Conservation (phyloP, 140 eudicot genomes). For the Cichorium intybus region DNA sequence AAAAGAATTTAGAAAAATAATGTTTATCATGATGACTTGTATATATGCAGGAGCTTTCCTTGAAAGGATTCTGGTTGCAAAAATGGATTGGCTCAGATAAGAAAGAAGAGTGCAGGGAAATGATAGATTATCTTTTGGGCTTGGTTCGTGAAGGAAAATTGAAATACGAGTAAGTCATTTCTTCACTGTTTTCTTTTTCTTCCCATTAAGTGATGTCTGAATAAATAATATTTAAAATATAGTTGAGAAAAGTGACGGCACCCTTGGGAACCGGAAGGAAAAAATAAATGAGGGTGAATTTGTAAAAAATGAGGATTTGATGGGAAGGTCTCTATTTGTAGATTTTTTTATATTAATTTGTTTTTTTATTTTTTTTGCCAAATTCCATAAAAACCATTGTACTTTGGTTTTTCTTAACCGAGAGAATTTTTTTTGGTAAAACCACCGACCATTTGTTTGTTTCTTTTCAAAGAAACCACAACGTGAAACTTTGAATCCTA, state of each 20-base stretch:
- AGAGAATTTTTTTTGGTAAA: no score
- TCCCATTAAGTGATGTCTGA: background rate
- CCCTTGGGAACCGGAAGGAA: no score
- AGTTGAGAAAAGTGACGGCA: no score
- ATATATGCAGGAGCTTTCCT: slow-evolving; percentile 67
- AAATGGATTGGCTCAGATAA: slow-evolving; percentile 67
- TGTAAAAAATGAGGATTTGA: background rate
- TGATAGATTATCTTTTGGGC: slow-evolving; percentile 72
- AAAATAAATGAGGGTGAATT: background rate
- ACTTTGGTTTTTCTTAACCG: no score
- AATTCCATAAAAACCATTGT: no score
- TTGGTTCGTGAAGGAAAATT: slow-evolving; percentile 66
- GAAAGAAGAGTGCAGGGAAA: slow-evolving; percentile 57
- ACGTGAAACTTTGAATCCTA: no score
- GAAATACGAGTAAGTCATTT: slow-evolving; percentile 66
- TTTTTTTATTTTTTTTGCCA: no score
- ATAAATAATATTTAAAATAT: no score
- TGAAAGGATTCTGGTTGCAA: slow-evolving; percentile 98
- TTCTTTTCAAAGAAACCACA: no score
- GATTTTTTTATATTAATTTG: background rate
- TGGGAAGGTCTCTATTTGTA: background rate
- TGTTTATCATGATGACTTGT: slow-evolving; percentile 6
- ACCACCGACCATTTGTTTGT: no score
- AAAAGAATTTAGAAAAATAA: background rate
- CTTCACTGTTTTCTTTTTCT: slow-evolving; percentile 4